A percentile compares a stretch with the other conserved stretches of the same genome.
These are phyloP conservation scores for Gamarada debralockiae DNA, from an alignment of 495 filamentous ascomycete genomes.

Conservation along the genomic window DNA sequence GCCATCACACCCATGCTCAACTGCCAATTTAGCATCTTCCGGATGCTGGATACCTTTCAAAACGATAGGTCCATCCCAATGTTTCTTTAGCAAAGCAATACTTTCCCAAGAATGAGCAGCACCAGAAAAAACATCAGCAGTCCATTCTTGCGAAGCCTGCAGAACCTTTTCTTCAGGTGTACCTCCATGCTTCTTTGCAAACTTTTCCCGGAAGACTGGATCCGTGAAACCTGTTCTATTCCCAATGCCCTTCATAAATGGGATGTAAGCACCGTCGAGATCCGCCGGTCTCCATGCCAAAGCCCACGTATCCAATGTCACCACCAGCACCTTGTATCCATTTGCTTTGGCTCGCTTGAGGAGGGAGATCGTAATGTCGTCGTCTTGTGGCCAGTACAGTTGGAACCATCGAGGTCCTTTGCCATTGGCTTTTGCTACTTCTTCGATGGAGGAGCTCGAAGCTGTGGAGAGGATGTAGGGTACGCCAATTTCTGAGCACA, in stretches of 20 bases:
- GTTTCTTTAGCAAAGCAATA: slow-evolving; percentile 46
- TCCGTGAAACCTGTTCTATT: slow-evolving; percentile 50
- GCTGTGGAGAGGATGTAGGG: slow-evolving; percentile 53
- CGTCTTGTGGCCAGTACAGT: slow-evolving; percentile 59
- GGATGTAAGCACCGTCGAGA: slow-evolving; percentile 57
- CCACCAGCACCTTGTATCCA: slow-evolving; percentile 52
- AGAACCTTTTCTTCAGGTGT: slow-evolving; percentile 47
- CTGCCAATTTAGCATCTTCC: slow-evolving; percentile 83
- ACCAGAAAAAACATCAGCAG: slow-evolving; percentile 44
- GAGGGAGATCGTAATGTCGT: slow-evolving; percentile 55
- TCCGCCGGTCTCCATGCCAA: slow-evolving; percentile 61
- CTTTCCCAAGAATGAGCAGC: slow-evolving; percentile 54
- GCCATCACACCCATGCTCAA: slow-evolving; percentile 80
- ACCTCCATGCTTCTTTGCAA: slow-evolving; percentile 39
- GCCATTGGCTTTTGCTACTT: slow-evolving; percentile 30
- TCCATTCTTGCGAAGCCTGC: slow-evolving; percentile 39
- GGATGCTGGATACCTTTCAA: slow-evolving; percentile 95
- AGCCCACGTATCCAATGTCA: slow-evolving; percentile 60
- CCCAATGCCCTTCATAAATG: slow-evolving; percentile 47
- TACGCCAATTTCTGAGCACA: slow-evolving; percentile 47
- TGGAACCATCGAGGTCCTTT: slow-evolving; percentile 51
- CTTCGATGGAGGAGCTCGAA: slow-evolving; percentile 34
- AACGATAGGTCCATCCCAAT: slow-evolving; percentile 79
- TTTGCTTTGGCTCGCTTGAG: slow-evolving; percentile 57
- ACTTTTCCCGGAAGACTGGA: slow-evolving; percentile 57